A percentile compares a stretch with the other conserved stretches of the same genome.
These are phyloP conservation scores for Dipteronia sinensis DNA, from an alignment of 345 rosid species.

Conservation along the genomic window DNA sequence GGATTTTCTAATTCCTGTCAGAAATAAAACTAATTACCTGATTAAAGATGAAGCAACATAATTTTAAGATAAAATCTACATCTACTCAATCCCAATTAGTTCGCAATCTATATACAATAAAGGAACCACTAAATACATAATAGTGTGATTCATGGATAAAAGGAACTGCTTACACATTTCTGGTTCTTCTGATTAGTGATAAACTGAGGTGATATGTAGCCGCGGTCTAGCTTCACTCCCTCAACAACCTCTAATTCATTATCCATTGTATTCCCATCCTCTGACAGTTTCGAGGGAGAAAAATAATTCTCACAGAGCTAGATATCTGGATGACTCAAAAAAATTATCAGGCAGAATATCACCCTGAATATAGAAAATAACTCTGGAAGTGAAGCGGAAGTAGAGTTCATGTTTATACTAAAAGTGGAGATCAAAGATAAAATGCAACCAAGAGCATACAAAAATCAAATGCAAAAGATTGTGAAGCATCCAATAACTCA, in stretches of 20 bases:
- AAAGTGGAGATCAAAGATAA: background rate
- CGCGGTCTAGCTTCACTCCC: constrained; percentile 55
- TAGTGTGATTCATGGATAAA: background rate
- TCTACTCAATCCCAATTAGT: background rate
- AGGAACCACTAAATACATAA: background rate
- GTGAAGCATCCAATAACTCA: background rate
- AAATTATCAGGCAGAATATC: background rate
- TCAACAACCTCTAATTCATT: constrained; percentile 57
- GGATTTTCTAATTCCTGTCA: constrained; percentile 52
- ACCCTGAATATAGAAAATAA: background rate
- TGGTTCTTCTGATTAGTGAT: constrained; percentile 47
- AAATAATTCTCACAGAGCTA: background rate
- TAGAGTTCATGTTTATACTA: background rate
- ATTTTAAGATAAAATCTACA: background rate
- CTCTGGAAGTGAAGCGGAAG: too few species aligned
- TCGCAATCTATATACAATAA: background rate
- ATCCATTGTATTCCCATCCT: constrained; percentile 52
- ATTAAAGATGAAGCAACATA: background rate
- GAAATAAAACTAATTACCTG: background rate
- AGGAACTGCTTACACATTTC: constrained; percentile 39
- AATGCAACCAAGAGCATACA: background rate
- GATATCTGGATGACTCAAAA: background rate
- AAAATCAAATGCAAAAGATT: background rate
- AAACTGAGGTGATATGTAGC: constrained; percentile 54
- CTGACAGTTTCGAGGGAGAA: background rate